phyloP scores from a whole-genome alignment of 176 grass and related monocot genomes.

The Carex pumila region DNA sequence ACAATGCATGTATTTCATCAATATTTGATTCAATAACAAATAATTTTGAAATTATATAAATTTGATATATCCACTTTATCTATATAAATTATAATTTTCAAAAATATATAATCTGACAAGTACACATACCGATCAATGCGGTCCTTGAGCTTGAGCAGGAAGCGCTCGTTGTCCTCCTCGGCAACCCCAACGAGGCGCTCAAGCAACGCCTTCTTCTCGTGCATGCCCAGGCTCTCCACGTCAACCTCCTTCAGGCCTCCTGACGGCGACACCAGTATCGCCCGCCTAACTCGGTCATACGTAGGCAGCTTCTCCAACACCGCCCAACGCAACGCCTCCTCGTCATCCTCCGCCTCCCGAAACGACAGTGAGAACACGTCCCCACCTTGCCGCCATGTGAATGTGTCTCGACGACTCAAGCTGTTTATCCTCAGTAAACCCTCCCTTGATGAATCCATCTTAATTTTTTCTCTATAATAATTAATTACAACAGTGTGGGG shows the following conservation, averaged over 20 bases:
- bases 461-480: not conserved
- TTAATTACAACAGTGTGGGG: not conserved
- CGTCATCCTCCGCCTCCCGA: conserved; percentile 18
- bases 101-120: not conserved
- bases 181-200: conserved; percentile 34
- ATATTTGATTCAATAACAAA: not conserved
- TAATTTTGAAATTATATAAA: not conserved
- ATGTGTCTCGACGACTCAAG: not conserved
- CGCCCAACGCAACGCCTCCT: conserved; percentile 48
- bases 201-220: conserved; percentile 31
- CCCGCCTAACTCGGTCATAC: conserved; percentile 26
- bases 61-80: not conserved
- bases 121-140: conserved; percentile 44
- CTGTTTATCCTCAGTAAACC: not conserved
- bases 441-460: not conserved
- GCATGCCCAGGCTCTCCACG: conserved; percentile 18
- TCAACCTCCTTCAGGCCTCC: conserved; percentile 25
- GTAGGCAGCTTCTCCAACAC: conserved; percentile 43
- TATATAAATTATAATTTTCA: not conserved
- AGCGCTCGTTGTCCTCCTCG: conserved; percentile 44
- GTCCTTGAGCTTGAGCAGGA: conserved; percentile 48
- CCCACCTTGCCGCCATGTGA: not conserved
- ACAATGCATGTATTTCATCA: not conserved
- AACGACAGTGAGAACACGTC: not conserved
- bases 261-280: conserved; percentile 13